phyloP scores from a whole-genome alignment of 345 rosid species.

The Euphorbia pulcherrima region DNA sequence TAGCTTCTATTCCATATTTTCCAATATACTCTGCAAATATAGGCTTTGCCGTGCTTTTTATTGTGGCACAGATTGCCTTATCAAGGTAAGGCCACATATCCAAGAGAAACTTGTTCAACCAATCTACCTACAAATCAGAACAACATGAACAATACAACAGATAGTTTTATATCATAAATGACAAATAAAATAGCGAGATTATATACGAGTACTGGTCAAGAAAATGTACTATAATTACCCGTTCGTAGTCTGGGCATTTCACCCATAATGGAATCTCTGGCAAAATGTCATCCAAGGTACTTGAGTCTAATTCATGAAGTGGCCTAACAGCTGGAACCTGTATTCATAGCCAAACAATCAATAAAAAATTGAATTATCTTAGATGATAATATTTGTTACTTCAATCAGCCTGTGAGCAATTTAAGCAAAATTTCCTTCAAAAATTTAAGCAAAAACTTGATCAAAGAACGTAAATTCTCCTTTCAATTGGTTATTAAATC shows the following conservation, averaged over 20 bases:
- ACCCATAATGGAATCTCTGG: conserved; percentile 75
- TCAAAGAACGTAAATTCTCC: not conserved
- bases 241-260: conserved; percentile 67
- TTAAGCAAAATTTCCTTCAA: conserved; percentile 2
- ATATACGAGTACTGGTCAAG: not conserved
- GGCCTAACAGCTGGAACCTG: conserved; percentile 59
- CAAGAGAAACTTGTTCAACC: conserved; percentile 61
- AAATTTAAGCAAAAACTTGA: not conserved
- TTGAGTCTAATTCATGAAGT: conserved; percentile 40
- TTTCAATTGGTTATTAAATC: not conserved
- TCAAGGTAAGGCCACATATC: conserved; percentile 78
- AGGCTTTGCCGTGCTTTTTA: conserved; percentile 44
- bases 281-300: conserved; percentile 45
- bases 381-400: not conserved
- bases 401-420: not conserved
- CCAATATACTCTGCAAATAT: conserved; percentile 60
- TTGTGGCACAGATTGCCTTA: conserved; percentile 56
- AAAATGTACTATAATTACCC: conserved; percentile 35
- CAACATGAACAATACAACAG: not conserved
- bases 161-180: not conserved
- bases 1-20: conserved; percentile 40
- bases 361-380: not conserved
- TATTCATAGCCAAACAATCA: conserved; percentile 5
- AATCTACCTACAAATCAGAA: conserved; percentile 49
- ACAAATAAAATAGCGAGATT: not conserved